These are phyloP conservation scores for Cyberlindnera euphorbiae DNA, from an alignment of 805 yeast species.

Conservation along the genomic window DNA sequence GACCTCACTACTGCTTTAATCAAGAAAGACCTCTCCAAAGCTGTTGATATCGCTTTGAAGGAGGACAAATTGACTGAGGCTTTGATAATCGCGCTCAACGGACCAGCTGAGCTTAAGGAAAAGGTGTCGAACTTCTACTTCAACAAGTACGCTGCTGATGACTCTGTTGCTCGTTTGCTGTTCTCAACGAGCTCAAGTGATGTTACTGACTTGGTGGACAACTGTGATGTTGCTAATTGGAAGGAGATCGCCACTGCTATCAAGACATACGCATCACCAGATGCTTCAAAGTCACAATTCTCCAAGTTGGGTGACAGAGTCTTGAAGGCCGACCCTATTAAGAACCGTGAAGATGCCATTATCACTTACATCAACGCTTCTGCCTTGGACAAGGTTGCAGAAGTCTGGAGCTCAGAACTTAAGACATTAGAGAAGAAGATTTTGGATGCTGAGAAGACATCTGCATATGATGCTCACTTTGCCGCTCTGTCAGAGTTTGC, in stretches of 20 bases:
- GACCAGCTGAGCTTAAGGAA: constrained; percentile 54
- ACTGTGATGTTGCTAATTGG: constrained; percentile 81
- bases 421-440: constrained; percentile 40
- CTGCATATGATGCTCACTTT: constrained; percentile 81
- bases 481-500: constrained; percentile 77
- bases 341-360: constrained; percentile 69
- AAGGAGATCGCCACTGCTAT: constrained; percentile 71
- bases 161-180: constrained; percentile 66
- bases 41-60: constrained; percentile 62
- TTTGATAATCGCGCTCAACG: constrained; percentile 69
- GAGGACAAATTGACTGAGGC: constrained; percentile 72
- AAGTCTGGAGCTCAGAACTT: constrained; percentile 81
- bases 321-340: constrained; percentile 38
- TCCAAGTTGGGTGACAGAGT: constrained; percentile 77
- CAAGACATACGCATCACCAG: constrained; percentile 46
- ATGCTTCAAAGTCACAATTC: constrained; percentile 50
- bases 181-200: constrained; percentile 55
- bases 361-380: constrained; percentile 75
- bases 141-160: constrained; percentile 42
- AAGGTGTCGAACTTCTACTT: constrained; percentile 73
- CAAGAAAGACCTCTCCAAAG: constrained; percentile 56
- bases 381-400: constrained; percentile 71
- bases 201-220: constrained; percentile 65
- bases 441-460: constrained; percentile 32
- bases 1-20: constrained; percentile 49